Evolutionary conservation across 1,284 basidiomycete genomes (phyloP).

Genomic region (Chalciporus piperatoides): DNA sequence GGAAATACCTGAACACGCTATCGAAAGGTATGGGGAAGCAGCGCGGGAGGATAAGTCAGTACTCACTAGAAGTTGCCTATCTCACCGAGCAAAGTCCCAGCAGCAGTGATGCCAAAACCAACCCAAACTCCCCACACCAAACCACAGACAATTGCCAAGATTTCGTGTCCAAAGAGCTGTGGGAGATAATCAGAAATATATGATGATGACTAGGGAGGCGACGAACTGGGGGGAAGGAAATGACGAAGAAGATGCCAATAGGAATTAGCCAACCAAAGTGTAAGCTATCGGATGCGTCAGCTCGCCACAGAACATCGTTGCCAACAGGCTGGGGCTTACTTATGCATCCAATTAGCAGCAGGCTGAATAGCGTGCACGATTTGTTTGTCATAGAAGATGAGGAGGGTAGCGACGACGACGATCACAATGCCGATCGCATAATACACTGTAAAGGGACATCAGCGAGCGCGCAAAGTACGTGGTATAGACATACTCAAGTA

Average conservation of each 20-base stretch:
- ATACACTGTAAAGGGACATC: slow-evolving; percentile 42
- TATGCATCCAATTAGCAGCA: slow-evolving; percentile 59
- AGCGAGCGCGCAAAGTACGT: background rate
- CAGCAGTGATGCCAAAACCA: slow-evolving; percentile 49
- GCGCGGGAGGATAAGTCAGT: background rate
- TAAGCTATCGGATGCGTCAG: slow-evolving; percentile 29
- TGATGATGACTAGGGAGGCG: background rate
- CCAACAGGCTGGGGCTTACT: slow-evolving; percentile 36
- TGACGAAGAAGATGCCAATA: slow-evolving; percentile 72
- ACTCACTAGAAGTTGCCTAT: slow-evolving; percentile 51
- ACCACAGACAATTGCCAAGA: slow-evolving; percentile 51
- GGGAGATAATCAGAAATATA: slow-evolving; percentile 4
- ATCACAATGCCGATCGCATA: slow-evolving; percentile 41
- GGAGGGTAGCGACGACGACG: slow-evolving; percentile 50
- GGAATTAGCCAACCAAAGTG: slow-evolving; percentile 76
- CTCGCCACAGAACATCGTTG: background rate
- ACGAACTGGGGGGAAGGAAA: slow-evolving; percentile 72
- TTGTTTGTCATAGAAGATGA: slow-evolving; percentile 54
- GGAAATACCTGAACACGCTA: slow-evolving; percentile 47
- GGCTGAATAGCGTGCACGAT: slow-evolving; percentile 68
- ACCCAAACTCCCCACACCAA: slow-evolving; percentile 49
- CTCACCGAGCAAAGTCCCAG: slow-evolving; percentile 48
- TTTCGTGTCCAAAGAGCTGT: slow-evolving; percentile 42
- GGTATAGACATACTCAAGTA: slow-evolving; percentile 40
- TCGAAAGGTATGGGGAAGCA: slow-evolving; percentile 1